Evolutionary conservation across 2,329 filamentous ascomycete species (phyloP), one percentile per base, ranked within the genome.

Genomic region (Clonostachys byssicola): DNA sequence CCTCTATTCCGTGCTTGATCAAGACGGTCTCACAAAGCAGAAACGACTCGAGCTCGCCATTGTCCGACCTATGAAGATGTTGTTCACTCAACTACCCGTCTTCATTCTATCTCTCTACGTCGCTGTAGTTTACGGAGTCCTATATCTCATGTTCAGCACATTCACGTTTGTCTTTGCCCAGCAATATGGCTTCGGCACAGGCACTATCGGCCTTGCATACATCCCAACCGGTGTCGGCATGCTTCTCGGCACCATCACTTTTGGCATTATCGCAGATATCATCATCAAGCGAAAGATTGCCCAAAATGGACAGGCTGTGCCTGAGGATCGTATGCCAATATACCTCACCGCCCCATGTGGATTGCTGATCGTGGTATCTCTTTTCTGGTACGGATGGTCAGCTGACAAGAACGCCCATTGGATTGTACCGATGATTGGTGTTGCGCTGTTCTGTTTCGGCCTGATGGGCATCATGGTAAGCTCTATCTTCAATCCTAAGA

Each of bases 101-200:
- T 65, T 73, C 6, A 51, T 71, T 12, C 66, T 42, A 64, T 42
- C 73, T 0, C 49, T 79, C 0, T 78, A 77, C 42, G 67, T 77
- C 13, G 75, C 74, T 5, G 60, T 81, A 20, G 63, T 74, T 0
- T 82, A 78, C 51, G 77, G 77, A 1, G 72, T 78, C 16, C 52
- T 81, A 0, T 82, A 79, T 50, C 72, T 66, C 2, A 61, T 80
- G n/a, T 73, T 82, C 54, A 78, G 78, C 2, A 80, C 77, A 2
- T 76, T 81, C 47, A 68, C 73, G 0, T 59, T 71, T 2, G 76
- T 83, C 1, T 82, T 73, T 46, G 49, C 64, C 44, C 52, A 59
- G 0, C 51, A 54, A 2, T 77, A 78, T 45, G 58, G 60, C 4
- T 77, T 75, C 52, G 46, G 35, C 2, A 50, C 55, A 1, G 52